Evolutionary conservation across 495 filamentous ascomycete species (phyloP).

Genomic region (Penicillium odoratum): DNA sequence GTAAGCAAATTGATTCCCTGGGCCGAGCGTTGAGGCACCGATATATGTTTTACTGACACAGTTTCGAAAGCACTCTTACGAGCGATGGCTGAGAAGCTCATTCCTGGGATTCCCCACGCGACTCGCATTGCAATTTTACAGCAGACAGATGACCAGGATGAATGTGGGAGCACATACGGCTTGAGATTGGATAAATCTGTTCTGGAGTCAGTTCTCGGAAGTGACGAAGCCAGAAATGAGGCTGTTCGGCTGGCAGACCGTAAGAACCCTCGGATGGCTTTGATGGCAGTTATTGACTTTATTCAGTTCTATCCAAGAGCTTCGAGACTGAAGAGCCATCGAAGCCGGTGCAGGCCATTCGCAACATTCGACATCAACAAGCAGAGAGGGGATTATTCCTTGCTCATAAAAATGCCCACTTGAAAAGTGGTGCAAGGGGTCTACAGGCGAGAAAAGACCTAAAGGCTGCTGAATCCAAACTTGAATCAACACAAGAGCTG

Average conservation of each 20-base stretch:
- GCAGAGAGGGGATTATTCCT: constrained; percentile 62
- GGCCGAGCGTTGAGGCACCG: too few relatives aligned
- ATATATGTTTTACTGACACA: neutral
- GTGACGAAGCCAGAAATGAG: constrained; percentile 60
- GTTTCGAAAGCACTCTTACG: constrained; percentile 58
- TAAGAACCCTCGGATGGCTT: constrained; percentile 26
- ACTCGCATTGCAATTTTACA: constrained; percentile 70
- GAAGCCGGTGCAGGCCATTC: constrained; percentile 57
- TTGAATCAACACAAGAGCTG: constrained; percentile 55
- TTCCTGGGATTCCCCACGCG: constrained; percentile 72
- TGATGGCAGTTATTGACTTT: neutral
- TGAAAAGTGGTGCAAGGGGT: constrained; percentile 72
- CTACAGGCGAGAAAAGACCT: constrained; percentile 70
- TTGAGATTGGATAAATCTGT: constrained; percentile 43
- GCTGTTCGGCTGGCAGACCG: constrained; percentile 56
- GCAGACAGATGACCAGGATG: constrained; percentile 55
- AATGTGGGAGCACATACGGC: constrained; percentile 16
- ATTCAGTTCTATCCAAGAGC: constrained; percentile 42
- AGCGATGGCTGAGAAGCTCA: constrained; percentile 73
- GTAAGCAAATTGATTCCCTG: constrained; percentile 39
- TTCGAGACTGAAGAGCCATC: constrained; percentile 51
- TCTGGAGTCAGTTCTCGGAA: constrained; percentile 66
- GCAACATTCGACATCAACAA: constrained; percentile 58
- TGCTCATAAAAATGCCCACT: constrained; percentile 67
- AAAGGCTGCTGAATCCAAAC: constrained; percentile 60